These are phyloP conservation scores for Naganishia sp. DNA, from an alignment of 1,284 basidiomycete species.

Conservation along the genomic window DNA sequence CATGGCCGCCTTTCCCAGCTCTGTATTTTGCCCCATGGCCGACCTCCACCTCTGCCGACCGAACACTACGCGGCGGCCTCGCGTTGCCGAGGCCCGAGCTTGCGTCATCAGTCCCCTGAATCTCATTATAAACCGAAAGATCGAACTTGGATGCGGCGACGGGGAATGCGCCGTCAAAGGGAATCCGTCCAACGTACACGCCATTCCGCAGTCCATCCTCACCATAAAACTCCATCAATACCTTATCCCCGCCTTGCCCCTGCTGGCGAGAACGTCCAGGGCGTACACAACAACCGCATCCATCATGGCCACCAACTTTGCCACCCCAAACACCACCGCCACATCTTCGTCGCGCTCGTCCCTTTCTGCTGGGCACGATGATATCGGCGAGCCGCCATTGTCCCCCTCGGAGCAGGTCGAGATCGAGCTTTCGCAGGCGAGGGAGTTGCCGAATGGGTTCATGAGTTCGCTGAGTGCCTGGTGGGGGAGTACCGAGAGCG, in stretches of 20 bases:
- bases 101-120: background rate
- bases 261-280: conserved; percentile 19
- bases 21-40: background rate
- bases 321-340: conserved; percentile 11
- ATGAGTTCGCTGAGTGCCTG: conserved; percentile 29
- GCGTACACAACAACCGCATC: conserved; percentile 14
- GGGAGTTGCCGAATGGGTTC: conserved; percentile 29
- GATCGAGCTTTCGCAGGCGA: conserved; percentile 27
- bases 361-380: conserved; percentile 4
- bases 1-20: too few species aligned
- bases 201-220: background rate
- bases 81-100: background rate
- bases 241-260: conserved; percentile 16
- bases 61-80: background rate
- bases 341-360: conserved; percentile 20
- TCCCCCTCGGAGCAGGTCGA: conserved; percentile 29
- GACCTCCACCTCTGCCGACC: background rate
- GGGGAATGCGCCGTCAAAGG: background rate
- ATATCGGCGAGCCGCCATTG: conserved; percentile 19
- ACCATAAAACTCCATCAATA: conserved; percentile 16
- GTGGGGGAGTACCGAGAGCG: conserved; percentile 30
- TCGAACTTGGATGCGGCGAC: background rate
- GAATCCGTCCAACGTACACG: background rate
- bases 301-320: conserved; percentile 12
- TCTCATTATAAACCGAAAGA: background rate